These are phyloP conservation scores for Periconia digitata DNA, from an alignment of 2,329 filamentous ascomycete species.

Conservation along the genomic window DNA sequence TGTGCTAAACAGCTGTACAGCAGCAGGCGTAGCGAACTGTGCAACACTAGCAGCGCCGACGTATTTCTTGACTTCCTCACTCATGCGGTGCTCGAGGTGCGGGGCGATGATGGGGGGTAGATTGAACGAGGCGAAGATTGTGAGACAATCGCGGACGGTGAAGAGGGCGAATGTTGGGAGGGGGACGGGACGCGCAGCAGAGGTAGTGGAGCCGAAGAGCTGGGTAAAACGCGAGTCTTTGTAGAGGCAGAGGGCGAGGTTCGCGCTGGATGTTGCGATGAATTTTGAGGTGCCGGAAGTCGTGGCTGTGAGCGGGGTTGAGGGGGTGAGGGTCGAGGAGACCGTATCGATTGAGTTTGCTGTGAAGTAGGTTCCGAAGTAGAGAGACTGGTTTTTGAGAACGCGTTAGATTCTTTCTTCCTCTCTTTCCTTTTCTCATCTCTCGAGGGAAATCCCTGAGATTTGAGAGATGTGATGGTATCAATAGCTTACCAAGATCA, in stretches of 20 bases:
- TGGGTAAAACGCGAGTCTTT: constrained; percentile 85
- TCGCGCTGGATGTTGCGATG: constrained; percentile 74
- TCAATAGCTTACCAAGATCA: constrained; percentile 55
- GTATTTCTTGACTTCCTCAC: constrained; percentile 54
- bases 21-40: constrained; percentile 79
- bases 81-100: constrained; percentile 50
- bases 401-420: background rate
- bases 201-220: constrained; percentile 67
- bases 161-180: constrained; percentile 76
- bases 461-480: background rate
- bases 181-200: constrained; percentile 59
- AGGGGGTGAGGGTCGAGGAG: constrained; percentile 58
- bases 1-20: constrained; percentile 77
- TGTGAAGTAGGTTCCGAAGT: constrained; percentile 85
- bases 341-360: constrained; percentile 86
- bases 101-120: constrained; percentile 79
- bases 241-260: constrained; percentile 83
- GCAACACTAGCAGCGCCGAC: constrained; percentile 57
- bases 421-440: background rate
- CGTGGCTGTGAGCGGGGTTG: constrained; percentile 53
- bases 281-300: constrained; percentile 82
- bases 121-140: constrained; percentile 92
- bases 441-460: background rate
- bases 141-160: constrained; percentile 79
- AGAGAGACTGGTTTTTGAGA: constrained; percentile 56